Evolutionary conservation across 768 basidiomycete genomes (phyloP).

Genomic region (Kwoniella shandongensis): DNA sequence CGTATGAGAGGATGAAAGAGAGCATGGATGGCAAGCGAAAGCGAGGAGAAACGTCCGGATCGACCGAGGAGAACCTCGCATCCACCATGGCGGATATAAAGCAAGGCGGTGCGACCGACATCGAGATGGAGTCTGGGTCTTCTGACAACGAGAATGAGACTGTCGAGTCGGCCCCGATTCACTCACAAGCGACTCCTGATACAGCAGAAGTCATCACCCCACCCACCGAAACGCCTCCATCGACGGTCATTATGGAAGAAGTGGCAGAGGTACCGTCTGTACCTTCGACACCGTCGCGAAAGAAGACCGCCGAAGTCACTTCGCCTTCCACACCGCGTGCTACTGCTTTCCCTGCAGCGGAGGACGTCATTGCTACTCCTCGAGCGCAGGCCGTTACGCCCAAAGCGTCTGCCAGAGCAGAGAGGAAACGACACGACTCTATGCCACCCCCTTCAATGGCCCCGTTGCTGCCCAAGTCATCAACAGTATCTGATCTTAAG

Average conservation of each 20-base stretch:
- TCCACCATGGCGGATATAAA: conserved; percentile 10
- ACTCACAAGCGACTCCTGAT: conserved; percentile 11
- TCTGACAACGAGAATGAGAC: conserved; percentile 21
- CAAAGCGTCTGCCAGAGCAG: conserved; percentile 15
- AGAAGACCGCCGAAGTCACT: background rate
- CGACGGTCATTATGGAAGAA: background rate
- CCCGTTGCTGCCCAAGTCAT: conserved; percentile 3
- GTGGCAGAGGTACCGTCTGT: background rate
- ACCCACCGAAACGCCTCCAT: background rate
- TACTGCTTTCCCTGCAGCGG: background rate
- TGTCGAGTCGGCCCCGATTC: conserved; percentile 14
- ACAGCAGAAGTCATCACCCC: conserved; percentile 16
- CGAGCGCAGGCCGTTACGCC: conserved; percentile 20
- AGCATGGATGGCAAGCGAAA: conserved; percentile 22
- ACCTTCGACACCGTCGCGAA: conserved; percentile 32
- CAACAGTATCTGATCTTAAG: conserved; percentile 17
- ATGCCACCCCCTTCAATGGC: conserved; percentile 17
- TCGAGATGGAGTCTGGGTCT: conserved; percentile 39
- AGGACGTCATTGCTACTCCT: conserved; percentile 26
- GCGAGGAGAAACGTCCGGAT: background rate
- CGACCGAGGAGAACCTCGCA: background rate
- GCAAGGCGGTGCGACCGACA: conserved; percentile 26
- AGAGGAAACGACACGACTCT: conserved; percentile 19
- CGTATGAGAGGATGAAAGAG: conserved; percentile 42
- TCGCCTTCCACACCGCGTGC: conserved; percentile 44